Percentiles rank a stretch among this genome's conserved stretches.
phyloP scores from a whole-genome alignment of 2,329 filamentous ascomycete species.

The Tolypocladium nubicola region DNA sequence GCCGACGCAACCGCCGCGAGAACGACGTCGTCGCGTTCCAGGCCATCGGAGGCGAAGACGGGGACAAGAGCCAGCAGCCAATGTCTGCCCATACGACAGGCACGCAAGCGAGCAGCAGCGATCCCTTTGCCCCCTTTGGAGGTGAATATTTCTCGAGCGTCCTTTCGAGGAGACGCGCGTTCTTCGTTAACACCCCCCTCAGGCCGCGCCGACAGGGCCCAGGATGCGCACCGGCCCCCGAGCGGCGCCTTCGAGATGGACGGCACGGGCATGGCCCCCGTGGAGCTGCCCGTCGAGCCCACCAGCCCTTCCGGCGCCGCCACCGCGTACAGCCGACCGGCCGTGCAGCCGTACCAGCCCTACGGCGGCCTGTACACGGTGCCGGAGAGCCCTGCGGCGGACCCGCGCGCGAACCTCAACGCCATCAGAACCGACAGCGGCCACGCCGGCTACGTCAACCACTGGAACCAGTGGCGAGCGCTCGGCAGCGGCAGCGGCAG shows the following conservation, averaged over 20 bases:
- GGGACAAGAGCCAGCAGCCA: conserved; percentile 15
- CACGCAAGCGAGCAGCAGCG: conserved; percentile 13
- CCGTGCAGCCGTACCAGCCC: background rate
- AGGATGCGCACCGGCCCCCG: conserved; percentile 14
- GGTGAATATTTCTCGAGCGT: conserved; percentile 18
- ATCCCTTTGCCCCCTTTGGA: conserved; percentile 34
- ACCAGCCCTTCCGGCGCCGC: conserved; percentile 1
- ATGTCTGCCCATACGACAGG: conserved; percentile 15
- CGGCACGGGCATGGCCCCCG: conserved; percentile 17
- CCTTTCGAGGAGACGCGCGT: background rate
- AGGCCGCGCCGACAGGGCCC: conserved; percentile 22
- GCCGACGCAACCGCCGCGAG: conserved; percentile 7
- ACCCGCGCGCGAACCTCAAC: conserved; percentile 24
- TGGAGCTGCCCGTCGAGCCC: conserved; percentile 21
- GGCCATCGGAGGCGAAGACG: conserved; percentile 8
- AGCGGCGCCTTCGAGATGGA: conserved; percentile 27
- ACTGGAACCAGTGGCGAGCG: conserved; percentile 22
- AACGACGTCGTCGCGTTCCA: conserved; percentile 1
- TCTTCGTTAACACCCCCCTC: background rate
- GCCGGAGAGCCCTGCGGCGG: conserved; percentile 9
- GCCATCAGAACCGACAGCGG: conserved; percentile 17
- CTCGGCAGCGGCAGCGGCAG: background rate
- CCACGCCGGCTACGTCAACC: conserved; percentile 21
- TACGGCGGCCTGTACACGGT: conserved; percentile 2
- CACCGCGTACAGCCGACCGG: background rate